These are phyloP conservation scores for Moringa oleifera DNA, from an alignment of 345 rosid genomes.

Conservation along the genomic window DNA sequence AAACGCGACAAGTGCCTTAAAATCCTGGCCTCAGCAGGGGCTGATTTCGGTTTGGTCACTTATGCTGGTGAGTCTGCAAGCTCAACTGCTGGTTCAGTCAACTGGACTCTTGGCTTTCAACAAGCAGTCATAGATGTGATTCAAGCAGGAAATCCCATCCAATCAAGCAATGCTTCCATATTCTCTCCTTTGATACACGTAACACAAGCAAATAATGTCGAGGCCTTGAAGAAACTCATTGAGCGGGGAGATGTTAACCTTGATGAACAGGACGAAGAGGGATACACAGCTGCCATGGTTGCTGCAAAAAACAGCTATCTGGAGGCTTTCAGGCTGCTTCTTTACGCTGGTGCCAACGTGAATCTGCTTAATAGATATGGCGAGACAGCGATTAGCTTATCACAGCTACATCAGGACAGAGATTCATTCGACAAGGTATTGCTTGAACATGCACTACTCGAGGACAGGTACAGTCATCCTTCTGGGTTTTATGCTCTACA, in stretches of 20 bases:
- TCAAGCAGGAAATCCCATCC: conserved; percentile 34
- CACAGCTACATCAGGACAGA: conserved; percentile 20
- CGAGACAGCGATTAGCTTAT: conserved; percentile 32
- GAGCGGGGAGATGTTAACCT: conserved; percentile 24
- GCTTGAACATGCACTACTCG: conserved; percentile 34
- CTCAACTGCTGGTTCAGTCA: conserved; percentile 31
- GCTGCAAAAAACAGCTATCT: conserved; percentile 40
- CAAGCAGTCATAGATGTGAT: conserved; percentile 31
- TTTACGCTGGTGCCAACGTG: conserved; percentile 46
- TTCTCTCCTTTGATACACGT: conserved; percentile 34
- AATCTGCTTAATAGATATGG: conserved; percentile 38
- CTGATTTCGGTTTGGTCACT: conserved; percentile 44
- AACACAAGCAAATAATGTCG: conserved; percentile 30
- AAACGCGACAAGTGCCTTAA: conserved; percentile 39
- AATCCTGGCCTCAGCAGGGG: conserved; percentile 42
- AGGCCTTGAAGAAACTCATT: conserved; percentile 32
- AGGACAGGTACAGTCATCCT: conserved; percentile 21
- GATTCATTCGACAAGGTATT: conserved; percentile 33
- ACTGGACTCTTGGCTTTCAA: conserved; percentile 48
- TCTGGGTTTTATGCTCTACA: conserved; percentile 44
- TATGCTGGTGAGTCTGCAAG: conserved; percentile 31
- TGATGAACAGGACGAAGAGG: conserved; percentile 41
- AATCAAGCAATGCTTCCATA: conserved; percentile 31
- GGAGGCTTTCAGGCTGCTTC: conserved; percentile 42
- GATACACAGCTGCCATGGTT: conserved; percentile 42